Conservation (phyloP, 1,284 basidiomycete genomes). For the Marasmius sp. region DNA sequence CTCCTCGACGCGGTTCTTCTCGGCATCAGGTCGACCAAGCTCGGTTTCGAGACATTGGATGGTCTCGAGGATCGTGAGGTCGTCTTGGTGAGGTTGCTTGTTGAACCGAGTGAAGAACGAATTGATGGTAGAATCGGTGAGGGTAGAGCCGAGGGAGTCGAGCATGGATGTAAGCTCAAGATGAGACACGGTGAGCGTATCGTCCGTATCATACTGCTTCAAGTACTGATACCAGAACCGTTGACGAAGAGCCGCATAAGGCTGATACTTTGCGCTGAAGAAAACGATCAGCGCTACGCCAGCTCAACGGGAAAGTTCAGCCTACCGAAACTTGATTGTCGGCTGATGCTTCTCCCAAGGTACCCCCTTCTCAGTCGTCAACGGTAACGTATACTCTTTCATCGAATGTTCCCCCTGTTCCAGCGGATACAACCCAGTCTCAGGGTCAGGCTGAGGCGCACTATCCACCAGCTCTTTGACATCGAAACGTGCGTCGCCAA, state of each 20-base stretch:
- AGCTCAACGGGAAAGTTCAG: constrained; percentile 12
- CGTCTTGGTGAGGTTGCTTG: constrained; percentile 69
- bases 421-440: constrained; percentile 71
- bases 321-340: constrained; percentile 61
- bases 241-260: constrained; percentile 89
- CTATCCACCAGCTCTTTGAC: constrained; percentile 70
- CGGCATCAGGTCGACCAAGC: constrained; percentile 66
- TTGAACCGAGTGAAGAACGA: constrained; percentile 76
- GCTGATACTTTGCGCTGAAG: constrained; percentile 88
- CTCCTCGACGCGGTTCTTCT: constrained; percentile 62
- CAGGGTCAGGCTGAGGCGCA: constrained; percentile 71
- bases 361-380: constrained; percentile 55
- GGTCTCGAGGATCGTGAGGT: constrained; percentile 78
- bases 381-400: constrained; percentile 63
- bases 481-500: constrained; percentile 76
- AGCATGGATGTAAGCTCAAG: constrained; percentile 96
- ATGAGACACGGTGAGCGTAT: constrained; percentile 76
- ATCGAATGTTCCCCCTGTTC: constrained; percentile 51
- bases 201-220: constrained; percentile 89
- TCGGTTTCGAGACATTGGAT: constrained; percentile 82
- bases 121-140: constrained; percentile 78
- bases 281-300: constrained; percentile 8
- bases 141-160: constrained; percentile 93
- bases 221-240: constrained; percentile 92
- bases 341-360: constrained; percentile 71